Percentiles rank a stretch among this genome's conserved stretches.
Evolutionary conservation across 768 basidiomycete species (phyloP).

Genomic region (Tulasnella sp.): DNA sequence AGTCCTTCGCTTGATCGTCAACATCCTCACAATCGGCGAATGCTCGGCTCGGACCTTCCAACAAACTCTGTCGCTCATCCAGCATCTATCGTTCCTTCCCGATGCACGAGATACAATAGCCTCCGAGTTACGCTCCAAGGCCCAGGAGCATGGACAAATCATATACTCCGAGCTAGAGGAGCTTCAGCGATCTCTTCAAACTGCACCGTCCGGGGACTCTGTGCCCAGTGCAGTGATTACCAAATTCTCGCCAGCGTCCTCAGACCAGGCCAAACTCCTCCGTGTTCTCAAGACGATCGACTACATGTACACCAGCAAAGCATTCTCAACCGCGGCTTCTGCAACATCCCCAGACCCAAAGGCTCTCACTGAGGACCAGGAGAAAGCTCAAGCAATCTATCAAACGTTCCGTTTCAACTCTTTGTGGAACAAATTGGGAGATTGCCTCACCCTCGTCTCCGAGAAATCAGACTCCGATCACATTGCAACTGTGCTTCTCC

Average conservation of each 20-base stretch:
- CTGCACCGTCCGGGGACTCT: slow-evolving; percentile 45
- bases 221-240: slow-evolving; percentile 45
- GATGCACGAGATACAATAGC: slow-evolving; percentile 85
- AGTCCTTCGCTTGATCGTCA: slow-evolving; percentile 86
- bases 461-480: slow-evolving; percentile 73
- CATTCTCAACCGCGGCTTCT: slow-evolving; percentile 34
- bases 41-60: slow-evolving; percentile 96
- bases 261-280: slow-evolving; percentile 91
- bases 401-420: slow-evolving; percentile 84
- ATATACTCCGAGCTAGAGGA: slow-evolving; percentile 72
- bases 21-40: slow-evolving; percentile 95
- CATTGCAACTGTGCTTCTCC: slow-evolving; percentile 84
- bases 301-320: slow-evolving; percentile 77
- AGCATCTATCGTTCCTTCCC: slow-evolving; percentile 81
- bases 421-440: slow-evolving; percentile 84
- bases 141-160: slow-evolving; percentile 76
- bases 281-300: slow-evolving; percentile 95
- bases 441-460: slow-evolving; percentile 77
- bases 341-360: slow-evolving; percentile 28
- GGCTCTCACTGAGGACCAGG: slow-evolving; percentile 34
- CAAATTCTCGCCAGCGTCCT: slow-evolving; percentile 90
- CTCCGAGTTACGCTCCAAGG: slow-evolving; percentile 74
- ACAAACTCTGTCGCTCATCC: slow-evolving; percentile 82
- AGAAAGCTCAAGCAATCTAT: slow-evolving; percentile 83
- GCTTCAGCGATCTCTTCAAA: slow-evolving; percentile 55